phyloP scores from a whole-genome alignment of 345 rosid genomes.

The Ricinus communis region DNA sequence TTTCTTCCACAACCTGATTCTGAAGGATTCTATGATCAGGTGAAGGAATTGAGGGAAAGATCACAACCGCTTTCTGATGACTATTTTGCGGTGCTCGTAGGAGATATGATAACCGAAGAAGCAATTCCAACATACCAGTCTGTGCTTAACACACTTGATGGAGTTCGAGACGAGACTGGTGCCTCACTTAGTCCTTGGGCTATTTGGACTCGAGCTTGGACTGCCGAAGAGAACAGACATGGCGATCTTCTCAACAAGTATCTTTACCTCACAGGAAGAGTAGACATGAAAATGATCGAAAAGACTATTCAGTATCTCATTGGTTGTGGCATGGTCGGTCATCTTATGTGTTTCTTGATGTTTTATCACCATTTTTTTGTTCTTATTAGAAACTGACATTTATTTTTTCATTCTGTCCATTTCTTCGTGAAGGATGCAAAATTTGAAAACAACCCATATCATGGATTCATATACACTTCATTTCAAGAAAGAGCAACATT shows the following conservation, averaged over 20 bases:
- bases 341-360: too few species aligned
- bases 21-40: slow-evolving; percentile 25
- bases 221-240: slow-evolving; percentile 72
- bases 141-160: slow-evolving; percentile 22
- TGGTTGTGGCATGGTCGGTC: slow-evolving; percentile 66
- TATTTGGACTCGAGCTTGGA: slow-evolving; percentile 63
- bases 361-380: too few species aligned
- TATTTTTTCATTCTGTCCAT: too few species aligned
- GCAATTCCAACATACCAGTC: slow-evolving; percentile 36
- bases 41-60: slow-evolving; percentile 29
- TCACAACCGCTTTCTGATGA: slow-evolving; percentile 33
- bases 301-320: slow-evolving; percentile 68
- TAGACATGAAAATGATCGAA: slow-evolving; percentile 59
- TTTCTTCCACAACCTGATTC: slow-evolving; percentile 29
- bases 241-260: slow-evolving; percentile 64
- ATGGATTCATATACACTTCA: slow-evolving; percentile 40
- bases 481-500: slow-evolving; percentile 49
- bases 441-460: slow-evolving; percentile 35
- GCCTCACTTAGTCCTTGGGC: slow-evolving; percentile 45
- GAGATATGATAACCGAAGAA: slow-evolving; percentile 32
- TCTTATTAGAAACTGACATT: too few species aligned
- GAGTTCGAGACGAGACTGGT: slow-evolving; percentile 36
- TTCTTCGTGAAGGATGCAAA: slow-evolving; percentile 30
- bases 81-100: slow-evolving; percentile 33
- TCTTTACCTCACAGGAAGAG: slow-evolving; percentile 61